Evolutionary conservation across 306 rosid species (phyloP).

Genomic region (Vigna hirtella): DNA sequence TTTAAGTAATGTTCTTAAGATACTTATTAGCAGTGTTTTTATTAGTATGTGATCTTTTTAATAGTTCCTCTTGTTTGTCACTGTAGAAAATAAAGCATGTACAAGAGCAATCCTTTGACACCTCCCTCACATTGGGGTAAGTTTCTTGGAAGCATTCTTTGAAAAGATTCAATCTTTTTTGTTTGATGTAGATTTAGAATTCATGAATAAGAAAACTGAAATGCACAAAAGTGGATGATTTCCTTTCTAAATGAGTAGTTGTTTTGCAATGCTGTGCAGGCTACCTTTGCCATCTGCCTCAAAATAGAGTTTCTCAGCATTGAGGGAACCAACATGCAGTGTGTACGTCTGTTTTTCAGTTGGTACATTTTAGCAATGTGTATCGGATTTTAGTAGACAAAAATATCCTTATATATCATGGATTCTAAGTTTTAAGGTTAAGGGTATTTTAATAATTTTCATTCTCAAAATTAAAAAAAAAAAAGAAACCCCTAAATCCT

Average conservation of each 20-base stretch:
- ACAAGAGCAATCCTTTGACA: not conserved
- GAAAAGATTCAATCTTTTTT: not conserved
- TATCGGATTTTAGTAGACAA: too few relatives aligned
- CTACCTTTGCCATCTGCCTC: not conserved
- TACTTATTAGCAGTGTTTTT: not conserved
- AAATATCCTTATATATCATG: too few relatives aligned
- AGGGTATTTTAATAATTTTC: too few relatives aligned
- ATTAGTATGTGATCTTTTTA: not conserved
- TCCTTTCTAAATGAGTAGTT: too few relatives aligned
- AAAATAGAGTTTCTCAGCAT: not conserved
- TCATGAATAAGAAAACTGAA: not conserved
- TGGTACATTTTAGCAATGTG: too few relatives aligned
- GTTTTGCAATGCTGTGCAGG: not conserved
- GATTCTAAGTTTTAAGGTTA: too few relatives aligned
- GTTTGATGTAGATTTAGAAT: not conserved
- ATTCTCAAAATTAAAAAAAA: too few relatives aligned
- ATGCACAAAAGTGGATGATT: too few relatives aligned
- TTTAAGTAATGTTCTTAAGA: too few relatives aligned
- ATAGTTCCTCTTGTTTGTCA: not conserved
- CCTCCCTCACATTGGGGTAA: slow-evolving; percentile 5
- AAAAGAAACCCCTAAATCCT: too few relatives aligned
- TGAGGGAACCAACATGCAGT: not conserved
- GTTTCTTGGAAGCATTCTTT: not conserved
- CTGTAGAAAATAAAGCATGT: not conserved
- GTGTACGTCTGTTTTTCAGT: too few relatives aligned